Evolutionary conservation across 768 basidiomycete species (phyloP).

Genomic region (Gyrodon lividus): DNA sequence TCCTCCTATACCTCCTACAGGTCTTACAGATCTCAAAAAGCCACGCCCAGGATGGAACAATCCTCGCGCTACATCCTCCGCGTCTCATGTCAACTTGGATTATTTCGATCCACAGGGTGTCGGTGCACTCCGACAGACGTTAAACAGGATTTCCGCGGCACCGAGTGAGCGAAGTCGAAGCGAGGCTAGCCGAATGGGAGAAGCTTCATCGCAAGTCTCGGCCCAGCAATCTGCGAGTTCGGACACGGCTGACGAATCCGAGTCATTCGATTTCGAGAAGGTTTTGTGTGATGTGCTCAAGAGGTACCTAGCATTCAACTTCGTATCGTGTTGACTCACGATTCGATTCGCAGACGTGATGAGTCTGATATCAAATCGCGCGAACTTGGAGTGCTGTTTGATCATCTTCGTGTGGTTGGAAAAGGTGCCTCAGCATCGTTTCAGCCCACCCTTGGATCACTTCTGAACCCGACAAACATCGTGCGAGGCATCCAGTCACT

Average conservation of each 20-base stretch:
- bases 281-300: slow-evolving; percentile 24
- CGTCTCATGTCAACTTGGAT: slow-evolving; percentile 41
- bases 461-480: slow-evolving; percentile 52
- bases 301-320: slow-evolving; percentile 12
- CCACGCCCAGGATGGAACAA: not conserved
- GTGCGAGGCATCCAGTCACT: slow-evolving; percentile 41
- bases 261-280: slow-evolving; percentile 34
- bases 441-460: slow-evolving; percentile 61
- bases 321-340: not conserved
- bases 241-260: slow-evolving; percentile 21
- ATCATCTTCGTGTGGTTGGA: slow-evolving; percentile 58
- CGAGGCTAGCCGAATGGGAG: not conserved
- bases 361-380: slow-evolving; percentile 50
- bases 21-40: not conserved
- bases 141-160: slow-evolving; percentile 16
- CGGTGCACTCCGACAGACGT: slow-evolving; percentile 14
- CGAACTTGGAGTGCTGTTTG: slow-evolving; percentile 60
- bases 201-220: not conserved
- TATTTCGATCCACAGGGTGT: slow-evolving; percentile 58
- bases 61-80: slow-evolving; percentile 2
- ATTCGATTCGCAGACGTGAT: slow-evolving; percentile 36
- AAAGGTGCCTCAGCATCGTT: slow-evolving; percentile 53
- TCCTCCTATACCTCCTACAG: not conserved
- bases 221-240: not conserved
- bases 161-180: slow-evolving; percentile 3